Percentiles rank a stretch among this genome's conserved stretches.
Conservation (phyloP, 306 rosid species). For the Senna tora region DNA sequence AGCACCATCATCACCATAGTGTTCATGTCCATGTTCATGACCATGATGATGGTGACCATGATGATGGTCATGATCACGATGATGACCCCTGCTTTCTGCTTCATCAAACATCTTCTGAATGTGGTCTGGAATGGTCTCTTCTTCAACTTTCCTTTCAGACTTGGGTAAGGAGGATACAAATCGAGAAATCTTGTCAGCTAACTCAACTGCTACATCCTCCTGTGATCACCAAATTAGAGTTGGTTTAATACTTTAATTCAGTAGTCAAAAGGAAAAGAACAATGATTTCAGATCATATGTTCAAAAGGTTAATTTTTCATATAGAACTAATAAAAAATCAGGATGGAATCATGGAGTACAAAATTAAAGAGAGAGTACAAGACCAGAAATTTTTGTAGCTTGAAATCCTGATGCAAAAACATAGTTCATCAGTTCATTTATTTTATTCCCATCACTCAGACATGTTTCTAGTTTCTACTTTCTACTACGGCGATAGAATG, state of each 20-base stretch:
- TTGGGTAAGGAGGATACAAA: slow-evolving; percentile 80
- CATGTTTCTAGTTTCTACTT: background rate
- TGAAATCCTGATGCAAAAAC: slow-evolving; percentile 13
- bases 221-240: slow-evolving; percentile 38
- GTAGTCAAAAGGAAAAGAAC: slow-evolving; percentile 23
- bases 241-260: background rate
- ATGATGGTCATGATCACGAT: slow-evolving; percentile 33
- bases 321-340: background rate
- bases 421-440: slow-evolving; percentile 10
- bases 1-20: slow-evolving; percentile 47
- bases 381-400: background rate
- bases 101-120: slow-evolving; percentile 66
- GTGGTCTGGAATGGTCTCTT: slow-evolving; percentile 73
- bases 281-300: background rate
- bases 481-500: background rate
- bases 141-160: slow-evolving; percentile 60
- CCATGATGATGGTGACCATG: slow-evolving; percentile 40
- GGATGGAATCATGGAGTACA: background rate
- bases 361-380: background rate
- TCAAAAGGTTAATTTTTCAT: slow-evolving; percentile 15
- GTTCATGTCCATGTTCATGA: slow-evolving; percentile 49
- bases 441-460: slow-evolving; percentile 12
- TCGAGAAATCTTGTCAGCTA: slow-evolving; percentile 67
- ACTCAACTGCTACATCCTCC: slow-evolving; percentile 72
- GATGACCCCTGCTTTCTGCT: slow-evolving; percentile 48